Evolutionary conservation across 2,329 filamentous ascomycete genomes (phyloP), one percentile per base, ranked within the genome.

Genomic region (Arthrobotrys sinensis): DNA sequence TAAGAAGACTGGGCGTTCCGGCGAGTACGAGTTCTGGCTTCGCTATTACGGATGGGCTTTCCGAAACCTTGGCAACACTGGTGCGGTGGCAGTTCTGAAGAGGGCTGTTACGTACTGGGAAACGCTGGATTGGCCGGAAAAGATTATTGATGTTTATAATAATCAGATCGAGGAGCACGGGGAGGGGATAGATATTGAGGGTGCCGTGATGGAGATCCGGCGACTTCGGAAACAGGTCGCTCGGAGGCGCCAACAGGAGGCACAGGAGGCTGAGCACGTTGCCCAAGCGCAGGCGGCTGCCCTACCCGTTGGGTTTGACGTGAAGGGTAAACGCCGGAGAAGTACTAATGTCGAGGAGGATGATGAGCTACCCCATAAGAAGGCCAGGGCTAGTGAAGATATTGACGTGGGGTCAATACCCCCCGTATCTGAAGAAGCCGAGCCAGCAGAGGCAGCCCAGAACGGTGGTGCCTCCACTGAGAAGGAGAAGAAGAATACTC

Each of bases 11-110:
- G 87, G 88, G 16, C 90, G 93, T 70, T 90, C 90, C 34, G 89
- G 93, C 81, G 94, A 90, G 81, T 94, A 94, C 82, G 93, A 97
- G 81, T 98, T 98, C 83, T 99, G 96, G 96, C 88, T 94, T 69
- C 90, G 91, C 50, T 97, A 93, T 84, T 97, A 97, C 84, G 87
- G 91, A 66, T 98, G 94, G 92, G 96, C 98, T 85, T 91, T 98
- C 87, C 88, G 92, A 73, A 85, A 88, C 60, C 85, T 85, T 8
- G 88, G 88, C 64, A 83, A 84, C 46, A 84, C 85, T 34, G 87
- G 87, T 14, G 86, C 86, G 10, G 97, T 93, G 0, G 89, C 87
- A 2, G 91, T 97, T 21, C 86, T 98, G 62, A 89, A 90, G 79
- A 89, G 92, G 71, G 95, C 92, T 7, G 88, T 91, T 12, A 85